Evolutionary conservation across 345 rosid genomes (phyloP).

Genomic region (Hibiscus tridactylites): DNA sequence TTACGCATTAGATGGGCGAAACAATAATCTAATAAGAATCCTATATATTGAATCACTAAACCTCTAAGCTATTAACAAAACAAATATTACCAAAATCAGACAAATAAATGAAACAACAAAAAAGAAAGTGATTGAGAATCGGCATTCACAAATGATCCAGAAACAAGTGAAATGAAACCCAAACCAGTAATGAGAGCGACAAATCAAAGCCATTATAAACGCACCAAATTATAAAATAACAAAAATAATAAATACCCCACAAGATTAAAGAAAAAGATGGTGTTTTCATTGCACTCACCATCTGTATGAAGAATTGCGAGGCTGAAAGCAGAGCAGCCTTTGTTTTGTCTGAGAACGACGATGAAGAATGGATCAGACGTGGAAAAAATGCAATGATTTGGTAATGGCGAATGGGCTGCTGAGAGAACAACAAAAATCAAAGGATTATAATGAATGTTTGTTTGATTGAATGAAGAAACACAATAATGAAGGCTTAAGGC

Average conservation of each 20-base stretch:
- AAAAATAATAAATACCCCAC: neutral
- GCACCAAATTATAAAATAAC: neutral
- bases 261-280: neutral
- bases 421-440: neutral
- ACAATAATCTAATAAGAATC: neutral
- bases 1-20: neutral
- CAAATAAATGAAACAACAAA: neutral
- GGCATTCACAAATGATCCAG: neutral
- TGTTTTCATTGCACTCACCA: neutral
- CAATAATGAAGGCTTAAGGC: neutral
- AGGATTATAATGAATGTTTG: neutral
- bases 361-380: constrained; percentile 1
- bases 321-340: neutral
- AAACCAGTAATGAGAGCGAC: neutral
- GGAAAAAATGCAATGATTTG: neutral
- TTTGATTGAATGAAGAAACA: neutral
- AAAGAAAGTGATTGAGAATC: neutral
- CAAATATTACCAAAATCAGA: neutral
- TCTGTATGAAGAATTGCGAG: neutral
- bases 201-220: neutral
- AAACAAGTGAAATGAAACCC: neutral
- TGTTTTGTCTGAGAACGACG: neutral
- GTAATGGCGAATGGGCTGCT: neutral
- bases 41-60: neutral
- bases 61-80: neutral